These are phyloP conservation scores for Geotrichum histeridarum DNA, from an alignment of 1,139 yeast species.

Conservation along the genomic window DNA sequence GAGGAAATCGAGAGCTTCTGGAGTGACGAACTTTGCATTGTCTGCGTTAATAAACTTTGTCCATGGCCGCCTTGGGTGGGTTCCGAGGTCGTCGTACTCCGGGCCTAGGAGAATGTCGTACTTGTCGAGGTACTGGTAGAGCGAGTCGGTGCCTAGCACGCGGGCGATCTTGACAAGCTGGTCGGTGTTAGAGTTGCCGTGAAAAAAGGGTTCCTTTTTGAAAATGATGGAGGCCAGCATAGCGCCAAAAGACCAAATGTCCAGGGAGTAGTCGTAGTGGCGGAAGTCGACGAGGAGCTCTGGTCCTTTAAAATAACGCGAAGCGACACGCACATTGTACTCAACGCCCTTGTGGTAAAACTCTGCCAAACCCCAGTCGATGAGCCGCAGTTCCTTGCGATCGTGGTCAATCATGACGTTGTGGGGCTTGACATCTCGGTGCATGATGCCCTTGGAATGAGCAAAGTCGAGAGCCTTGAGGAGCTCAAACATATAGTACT, in stretches of 20 bases:
- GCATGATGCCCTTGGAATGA: slow-evolving; percentile 95
- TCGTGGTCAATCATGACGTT: slow-evolving; percentile 92
- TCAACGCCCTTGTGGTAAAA: slow-evolving; percentile 88
- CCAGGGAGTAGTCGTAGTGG: slow-evolving; percentile 85
- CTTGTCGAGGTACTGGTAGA: slow-evolving; percentile 62
- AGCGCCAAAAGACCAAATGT: slow-evolving; percentile 92
- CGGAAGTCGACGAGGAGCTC: slow-evolving; percentile 82
- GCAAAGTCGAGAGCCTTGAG: slow-evolving; percentile 80
- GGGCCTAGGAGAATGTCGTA: slow-evolving; percentile 70
- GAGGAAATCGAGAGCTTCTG: slow-evolving; percentile 68
- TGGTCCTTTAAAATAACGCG: slow-evolving; percentile 91
- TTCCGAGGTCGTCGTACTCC: slow-evolving; percentile 73
- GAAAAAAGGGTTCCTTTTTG: slow-evolving; percentile 91
- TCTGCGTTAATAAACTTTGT: slow-evolving; percentile 63
- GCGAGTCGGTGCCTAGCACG: slow-evolving; percentile 80
- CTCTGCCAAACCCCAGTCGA: slow-evolving; percentile 97
- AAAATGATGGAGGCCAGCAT: slow-evolving; percentile 96
- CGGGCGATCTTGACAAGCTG: slow-evolving; percentile 88
- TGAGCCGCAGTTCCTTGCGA: slow-evolving; percentile 58
- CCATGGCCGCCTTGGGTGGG: slow-evolving; percentile 79
- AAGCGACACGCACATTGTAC: slow-evolving; percentile 91
- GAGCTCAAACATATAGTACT: slow-evolving; percentile 79
- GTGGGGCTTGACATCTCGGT: slow-evolving; percentile 94
- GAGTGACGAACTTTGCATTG: slow-evolving; percentile 60
- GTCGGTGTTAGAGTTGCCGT: slow-evolving; percentile 89